phyloP scores from a whole-genome alignment of 495 filamentous ascomycete genomes.

The Diplogelasinospora grovesii region DNA sequence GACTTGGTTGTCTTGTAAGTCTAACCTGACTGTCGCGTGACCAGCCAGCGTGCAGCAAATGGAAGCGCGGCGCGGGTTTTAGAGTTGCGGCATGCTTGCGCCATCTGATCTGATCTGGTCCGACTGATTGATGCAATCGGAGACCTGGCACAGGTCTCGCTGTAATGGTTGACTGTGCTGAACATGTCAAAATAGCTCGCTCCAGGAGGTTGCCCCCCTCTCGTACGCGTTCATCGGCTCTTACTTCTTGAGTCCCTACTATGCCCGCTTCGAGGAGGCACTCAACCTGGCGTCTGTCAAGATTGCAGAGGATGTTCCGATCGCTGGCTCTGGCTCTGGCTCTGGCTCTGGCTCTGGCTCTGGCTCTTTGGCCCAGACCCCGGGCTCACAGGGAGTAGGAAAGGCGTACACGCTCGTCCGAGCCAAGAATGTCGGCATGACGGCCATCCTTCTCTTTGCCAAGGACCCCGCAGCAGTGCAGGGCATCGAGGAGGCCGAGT shows the following conservation, averaged over 20 bases:
- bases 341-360: no score
- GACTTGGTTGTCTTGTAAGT: constrained; percentile 60
- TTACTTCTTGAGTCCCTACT: constrained; percentile 68
- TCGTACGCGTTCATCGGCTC: constrained; percentile 81
- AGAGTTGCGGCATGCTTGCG: no score
- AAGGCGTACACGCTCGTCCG: constrained; percentile 41
- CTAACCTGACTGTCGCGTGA: no score
- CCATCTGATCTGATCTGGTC: no score
- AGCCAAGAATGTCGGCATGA: constrained; percentile 76
- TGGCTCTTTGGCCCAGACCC: no score
- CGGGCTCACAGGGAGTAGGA: not conserved
- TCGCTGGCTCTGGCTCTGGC: no score
- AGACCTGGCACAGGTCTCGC: no score
- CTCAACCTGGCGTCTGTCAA: constrained; percentile 56
- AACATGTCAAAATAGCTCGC: no score
- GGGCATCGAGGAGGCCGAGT: constrained; percentile 60
- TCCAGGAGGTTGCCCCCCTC: constrained; percentile 88
- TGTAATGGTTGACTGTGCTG: not conserved
- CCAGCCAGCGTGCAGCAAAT: no score
- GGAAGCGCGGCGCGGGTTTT: no score
- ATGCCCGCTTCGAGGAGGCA: constrained; percentile 58
- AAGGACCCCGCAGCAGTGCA: constrained; percentile 49
- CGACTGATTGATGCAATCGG: no score
- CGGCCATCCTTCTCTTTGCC: constrained; percentile 75
- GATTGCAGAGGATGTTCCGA: no score